Conservation (phyloP, 2,329 filamentous ascomycete genomes). For the Annulohypoxylon truncatum region DNA sequence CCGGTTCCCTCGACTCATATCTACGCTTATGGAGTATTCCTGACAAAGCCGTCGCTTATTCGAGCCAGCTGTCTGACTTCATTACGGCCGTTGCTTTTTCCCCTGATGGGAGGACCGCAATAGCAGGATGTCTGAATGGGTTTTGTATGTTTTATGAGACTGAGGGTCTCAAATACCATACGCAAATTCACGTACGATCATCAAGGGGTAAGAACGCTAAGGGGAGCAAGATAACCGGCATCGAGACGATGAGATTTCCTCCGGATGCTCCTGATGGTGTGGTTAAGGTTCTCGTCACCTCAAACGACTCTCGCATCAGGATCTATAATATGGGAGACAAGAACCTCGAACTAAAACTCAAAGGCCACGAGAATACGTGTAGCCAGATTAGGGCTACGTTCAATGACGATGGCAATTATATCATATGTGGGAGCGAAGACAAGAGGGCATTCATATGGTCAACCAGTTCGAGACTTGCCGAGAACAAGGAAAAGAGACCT, state of each 20-base stretch:
- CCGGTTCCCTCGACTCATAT: constrained; percentile 89
- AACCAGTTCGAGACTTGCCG: constrained; percentile 66
- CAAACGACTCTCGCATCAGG: constrained; percentile 92
- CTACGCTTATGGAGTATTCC: constrained; percentile 96
- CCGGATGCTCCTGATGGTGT: constrained; percentile 66
- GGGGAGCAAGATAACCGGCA: constrained; percentile 96
- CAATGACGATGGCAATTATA: constrained; percentile 85
- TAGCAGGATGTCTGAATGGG: constrained; percentile 88
- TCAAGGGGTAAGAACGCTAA: constrained; percentile 93
- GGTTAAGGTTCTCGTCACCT: constrained; percentile 87
- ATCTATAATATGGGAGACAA: constrained; percentile 91
- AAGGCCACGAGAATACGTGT: constrained; percentile 88
- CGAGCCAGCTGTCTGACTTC: constrained; percentile 81
- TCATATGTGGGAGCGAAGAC: constrained; percentile 95
- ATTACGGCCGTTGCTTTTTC: constrained; percentile 95
- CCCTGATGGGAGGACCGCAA: constrained; percentile 88
- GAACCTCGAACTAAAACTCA: constrained; percentile 86
- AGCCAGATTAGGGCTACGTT: constrained; percentile 92
- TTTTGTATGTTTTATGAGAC: constrained; percentile 93
- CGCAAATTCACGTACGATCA: constrained; percentile 92
- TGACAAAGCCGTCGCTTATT: constrained; percentile 91
- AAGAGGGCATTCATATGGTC: constrained; percentile 92
- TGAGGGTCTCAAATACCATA: constrained; percentile 84
- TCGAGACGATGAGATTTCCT: constrained; percentile 76
- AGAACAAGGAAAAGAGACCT: constrained; percentile 81